phyloP scores from a whole-genome alignment of 495 filamentous ascomycete species.

The Bacidia rubella region DNA sequence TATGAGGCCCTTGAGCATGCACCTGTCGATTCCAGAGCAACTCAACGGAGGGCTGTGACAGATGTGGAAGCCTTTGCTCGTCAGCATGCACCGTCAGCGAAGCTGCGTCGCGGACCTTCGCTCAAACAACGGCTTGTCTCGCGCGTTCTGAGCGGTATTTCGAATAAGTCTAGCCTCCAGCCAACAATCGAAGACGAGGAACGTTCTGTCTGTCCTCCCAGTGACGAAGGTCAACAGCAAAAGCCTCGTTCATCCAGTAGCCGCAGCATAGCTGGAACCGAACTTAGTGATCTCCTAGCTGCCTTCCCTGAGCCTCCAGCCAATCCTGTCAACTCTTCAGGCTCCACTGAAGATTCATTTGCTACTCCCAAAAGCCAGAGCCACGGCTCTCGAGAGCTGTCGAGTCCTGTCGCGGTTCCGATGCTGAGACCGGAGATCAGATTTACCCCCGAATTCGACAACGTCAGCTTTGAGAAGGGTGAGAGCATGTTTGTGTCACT shows the following conservation, averaged over 20 bases:
- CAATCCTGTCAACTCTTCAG: slow-evolving; percentile 1
- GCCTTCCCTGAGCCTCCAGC: slow-evolving; percentile 15
- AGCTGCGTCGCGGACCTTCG: background rate
- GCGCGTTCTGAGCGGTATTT: slow-evolving; percentile 9
- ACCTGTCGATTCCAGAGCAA: no score
- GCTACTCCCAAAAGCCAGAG: background rate
- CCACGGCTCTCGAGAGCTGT: background rate
- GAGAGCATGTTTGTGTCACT: slow-evolving; percentile 14
- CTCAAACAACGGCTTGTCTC: slow-evolving; percentile 12
- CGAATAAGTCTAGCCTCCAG: background rate
- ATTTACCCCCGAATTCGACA: slow-evolving; percentile 12
- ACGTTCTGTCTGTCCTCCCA: background rate
- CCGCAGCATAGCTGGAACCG: slow-evolving; percentile 5
- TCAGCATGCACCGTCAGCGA: background rate
- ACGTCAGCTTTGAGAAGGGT: slow-evolving; percentile 3
- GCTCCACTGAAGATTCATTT: slow-evolving; percentile 4
- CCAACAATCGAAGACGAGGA: background rate
- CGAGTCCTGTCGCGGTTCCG: slow-evolving; percentile 1
- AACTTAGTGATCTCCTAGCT: slow-evolving; percentile 7
- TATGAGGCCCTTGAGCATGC: no score
- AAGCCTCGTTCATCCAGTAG: background rate
- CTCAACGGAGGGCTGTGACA: background rate
- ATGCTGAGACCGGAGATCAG: slow-evolving; percentile 12
- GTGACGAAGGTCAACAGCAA: background rate
- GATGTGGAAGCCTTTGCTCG: background rate